A percentile compares a stretch with the other conserved stretches of the same genome.
Evolutionary conservation across 2,329 filamentous ascomycete species (phyloP).

Genomic region (Xylaria sp.): DNA sequence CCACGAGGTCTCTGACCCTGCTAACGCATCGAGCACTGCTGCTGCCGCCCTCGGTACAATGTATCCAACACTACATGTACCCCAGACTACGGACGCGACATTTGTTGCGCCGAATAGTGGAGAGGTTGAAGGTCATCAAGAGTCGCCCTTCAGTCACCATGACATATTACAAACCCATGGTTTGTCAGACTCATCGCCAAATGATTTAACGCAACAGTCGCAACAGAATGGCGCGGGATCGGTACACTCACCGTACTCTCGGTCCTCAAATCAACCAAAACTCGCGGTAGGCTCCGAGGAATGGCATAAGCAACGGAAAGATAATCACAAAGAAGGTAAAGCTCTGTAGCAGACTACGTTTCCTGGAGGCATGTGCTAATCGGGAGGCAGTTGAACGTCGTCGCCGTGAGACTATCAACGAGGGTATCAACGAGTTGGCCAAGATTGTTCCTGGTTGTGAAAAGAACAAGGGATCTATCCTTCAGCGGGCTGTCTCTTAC

Average conservation of each 20-base stretch:
- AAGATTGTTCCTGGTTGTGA: conserved; percentile 98
- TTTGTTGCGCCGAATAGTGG: conserved; percentile 64
- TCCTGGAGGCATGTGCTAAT: conserved; percentile 33
- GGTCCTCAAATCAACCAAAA: conserved; percentile 66
- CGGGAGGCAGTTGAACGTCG: conserved; percentile 82
- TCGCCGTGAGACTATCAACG: conserved; percentile 97
- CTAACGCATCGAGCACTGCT: conserved; percentile 68
- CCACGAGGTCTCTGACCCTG: conserved; percentile 60
- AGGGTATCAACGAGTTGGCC: conserved; percentile 96
- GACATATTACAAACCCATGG: conserved; percentile 54
- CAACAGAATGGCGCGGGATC: conserved; percentile 57
- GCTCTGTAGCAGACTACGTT: background rate
- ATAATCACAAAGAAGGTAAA: conserved; percentile 97
- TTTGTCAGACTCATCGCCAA: conserved; percentile 50
- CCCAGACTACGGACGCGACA: conserved; percentile 67
- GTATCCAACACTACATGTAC: conserved; percentile 70
- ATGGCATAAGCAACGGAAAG: conserved; percentile 97
- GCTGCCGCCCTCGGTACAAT: conserved; percentile 68
- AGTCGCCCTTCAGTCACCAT: conserved; percentile 49
- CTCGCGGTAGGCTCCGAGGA: conserved; percentile 95
- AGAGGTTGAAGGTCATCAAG: conserved; percentile 54
- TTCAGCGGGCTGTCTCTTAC: conserved; percentile 92
- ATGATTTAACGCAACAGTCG: conserved; percentile 39
- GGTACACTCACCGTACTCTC: conserved; percentile 45
- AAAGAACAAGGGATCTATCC: conserved; percentile 98